Percentiles rank a stretch among this genome's conserved stretches.
Conservation (phyloP, 352 stramenopile genomes). For the Phytopythium ostracodes region DNA sequence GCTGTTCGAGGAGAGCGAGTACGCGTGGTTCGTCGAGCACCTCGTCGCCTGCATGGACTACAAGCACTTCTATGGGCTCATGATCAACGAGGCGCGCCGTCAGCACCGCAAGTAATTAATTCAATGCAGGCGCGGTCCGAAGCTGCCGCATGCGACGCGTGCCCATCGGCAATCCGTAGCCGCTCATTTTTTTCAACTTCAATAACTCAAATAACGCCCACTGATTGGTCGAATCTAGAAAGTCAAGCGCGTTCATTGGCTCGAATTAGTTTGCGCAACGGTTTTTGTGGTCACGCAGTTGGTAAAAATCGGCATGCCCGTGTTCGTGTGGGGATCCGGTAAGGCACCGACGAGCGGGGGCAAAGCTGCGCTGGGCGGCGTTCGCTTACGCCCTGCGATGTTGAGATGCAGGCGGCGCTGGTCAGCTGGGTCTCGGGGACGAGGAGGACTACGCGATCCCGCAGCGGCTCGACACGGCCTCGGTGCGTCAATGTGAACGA, state of each 20-base stretch:
- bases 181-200: background rate
- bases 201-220: background rate
- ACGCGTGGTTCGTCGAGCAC: constrained; percentile 76
- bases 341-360: too few relatives aligned
- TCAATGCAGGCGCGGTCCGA: too few relatives aligned
- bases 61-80: constrained; percentile 77
- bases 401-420: constrained; percentile 35
- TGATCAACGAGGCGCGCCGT: constrained; percentile 74
- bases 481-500: constrained; percentile 7
- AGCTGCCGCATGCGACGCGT: too few relatives aligned
- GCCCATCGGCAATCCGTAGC: background rate
- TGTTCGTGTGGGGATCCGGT: constrained; percentile 69
- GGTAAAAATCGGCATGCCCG: background rate
- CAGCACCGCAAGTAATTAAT: constrained; percentile 45
- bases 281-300: background rate
- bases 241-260: background rate
- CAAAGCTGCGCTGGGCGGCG: background rate
- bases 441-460: constrained; percentile 52
- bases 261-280: constrained; percentile 11
- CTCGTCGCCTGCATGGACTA: constrained; percentile 80
- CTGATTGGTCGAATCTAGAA: constrained; percentile 2
- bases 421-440: constrained; percentile 59
- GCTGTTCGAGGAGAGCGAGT: constrained; percentile 66
- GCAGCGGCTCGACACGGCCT: constrained; percentile 24
- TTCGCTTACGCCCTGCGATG: background rate